A percentile compares a stretch with the other conserved stretches of the same genome.
These are phyloP conservation scores for Metschnikowia peoriensis DNA, from an alignment of 805 yeast species.

Conservation along the genomic window DNA sequence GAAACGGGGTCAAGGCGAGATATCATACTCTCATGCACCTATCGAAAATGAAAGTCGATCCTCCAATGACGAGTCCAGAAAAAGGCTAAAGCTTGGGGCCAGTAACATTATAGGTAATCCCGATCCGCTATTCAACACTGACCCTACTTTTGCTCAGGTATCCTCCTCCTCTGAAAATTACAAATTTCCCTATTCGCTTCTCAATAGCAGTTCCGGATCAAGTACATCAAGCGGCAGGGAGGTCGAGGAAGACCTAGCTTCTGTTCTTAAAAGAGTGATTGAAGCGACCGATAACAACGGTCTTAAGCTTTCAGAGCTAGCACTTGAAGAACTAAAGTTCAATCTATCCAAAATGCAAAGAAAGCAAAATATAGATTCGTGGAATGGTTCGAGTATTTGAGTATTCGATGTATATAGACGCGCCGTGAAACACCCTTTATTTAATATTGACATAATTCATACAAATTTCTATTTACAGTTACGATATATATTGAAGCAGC, in stretches of 20 bases:
- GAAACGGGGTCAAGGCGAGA: background rate
- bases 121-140: background rate
- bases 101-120: background rate
- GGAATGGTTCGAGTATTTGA: constrained; percentile 1
- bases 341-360: constrained; percentile 21
- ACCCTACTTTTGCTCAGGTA: background rate
- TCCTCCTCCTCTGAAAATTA: background rate
- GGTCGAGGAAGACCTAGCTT: constrained; percentile 15
- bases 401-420: background rate
- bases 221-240: background rate
- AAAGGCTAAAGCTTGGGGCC: background rate
- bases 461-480: constrained; percentile 18
- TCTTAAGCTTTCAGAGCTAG: constrained; percentile 17
- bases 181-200: constrained; percentile 5
- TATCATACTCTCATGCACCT: background rate
- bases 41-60: background rate
- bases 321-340: constrained; percentile 27
- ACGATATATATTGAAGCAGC: background rate
- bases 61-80: background rate
- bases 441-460: background rate
- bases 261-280: constrained; percentile 18
- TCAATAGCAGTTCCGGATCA: background rate
- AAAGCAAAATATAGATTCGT: background rate
- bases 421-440: background rate
- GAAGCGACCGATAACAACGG: constrained; percentile 21